phyloP scores from a whole-genome alignment of 805 yeast species.

The Schwanniomyces yamadae region DNA sequence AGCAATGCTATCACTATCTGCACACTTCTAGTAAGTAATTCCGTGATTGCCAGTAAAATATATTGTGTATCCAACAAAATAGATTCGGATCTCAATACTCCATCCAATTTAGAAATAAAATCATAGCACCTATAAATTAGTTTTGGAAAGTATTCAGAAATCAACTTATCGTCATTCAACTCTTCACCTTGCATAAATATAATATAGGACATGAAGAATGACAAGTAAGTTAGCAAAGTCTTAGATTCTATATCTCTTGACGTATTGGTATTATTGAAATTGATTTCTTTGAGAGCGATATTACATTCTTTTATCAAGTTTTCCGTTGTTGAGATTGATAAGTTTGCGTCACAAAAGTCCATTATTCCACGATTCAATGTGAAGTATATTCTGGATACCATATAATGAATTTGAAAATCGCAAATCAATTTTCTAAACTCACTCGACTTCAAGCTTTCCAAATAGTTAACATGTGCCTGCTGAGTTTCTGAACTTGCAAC shows the following conservation, averaged over 20 bases:
- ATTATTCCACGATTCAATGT: slow-evolving; percentile 21
- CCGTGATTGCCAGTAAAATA: slow-evolving; percentile 25
- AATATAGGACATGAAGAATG: slow-evolving; percentile 26
- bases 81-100: slow-evolving; percentile 6
- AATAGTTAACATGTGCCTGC: slow-evolving; percentile 21
- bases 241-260: slow-evolving; percentile 18
- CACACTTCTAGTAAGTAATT: slow-evolving; percentile 27
- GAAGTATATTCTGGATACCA: slow-evolving; percentile 26
- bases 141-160: slow-evolving; percentile 1
- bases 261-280: slow-evolving; percentile 13
- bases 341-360: slow-evolving; percentile 16
- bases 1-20: slow-evolving; percentile 35
- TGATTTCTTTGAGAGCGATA: slow-evolving; percentile 23
- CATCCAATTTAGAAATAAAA: slow-evolving; percentile 1
- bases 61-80: slow-evolving; percentile 13
- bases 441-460: slow-evolving; percentile 13
- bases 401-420: slow-evolving; percentile 23
- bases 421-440: slow-evolving; percentile 17
- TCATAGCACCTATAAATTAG: not conserved
- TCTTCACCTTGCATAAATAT: slow-evolving; percentile 39
- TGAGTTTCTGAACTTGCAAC: slow-evolving; percentile 23
- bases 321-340: slow-evolving; percentile 21
- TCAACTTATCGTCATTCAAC: not conserved
- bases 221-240: slow-evolving; percentile 26
- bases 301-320: slow-evolving; percentile 22